phyloP scores from a whole-genome alignment of 2,329 filamentous ascomycete genomes.

The Monascus ruber region DNA sequence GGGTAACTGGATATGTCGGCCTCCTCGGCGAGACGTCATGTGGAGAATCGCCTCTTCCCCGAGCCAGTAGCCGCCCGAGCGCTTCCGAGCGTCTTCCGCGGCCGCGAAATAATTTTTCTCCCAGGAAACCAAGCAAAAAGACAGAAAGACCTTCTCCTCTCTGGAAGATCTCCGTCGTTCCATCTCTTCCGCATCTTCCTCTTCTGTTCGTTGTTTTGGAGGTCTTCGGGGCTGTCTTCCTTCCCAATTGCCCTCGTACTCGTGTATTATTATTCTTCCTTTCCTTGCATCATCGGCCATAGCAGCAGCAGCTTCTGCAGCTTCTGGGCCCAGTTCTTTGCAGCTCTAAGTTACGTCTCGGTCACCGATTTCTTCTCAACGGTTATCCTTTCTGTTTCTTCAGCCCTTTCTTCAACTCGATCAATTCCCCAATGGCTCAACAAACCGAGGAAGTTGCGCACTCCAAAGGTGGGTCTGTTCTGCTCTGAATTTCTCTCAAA shows the following conservation, averaged over 20 bases:
- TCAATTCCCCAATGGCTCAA: conserved; percentile 24
- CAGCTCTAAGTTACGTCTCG: conserved; percentile 2
- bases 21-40: background rate
- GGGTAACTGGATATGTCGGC: background rate
- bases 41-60: conserved; percentile 5
- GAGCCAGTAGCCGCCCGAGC: conserved; percentile 25
- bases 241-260: conserved; percentile 1
- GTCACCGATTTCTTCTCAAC: conserved; percentile 3
- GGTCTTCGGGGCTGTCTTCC: conserved; percentile 2
- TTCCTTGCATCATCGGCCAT: conserved; percentile 3
- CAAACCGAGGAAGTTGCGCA: conserved; percentile 28
- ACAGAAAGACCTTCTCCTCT: conserved; percentile 1
- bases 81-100: conserved; percentile 30
- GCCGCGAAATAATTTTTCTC: conserved; percentile 32
- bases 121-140: background rate
- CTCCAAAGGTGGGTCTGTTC: conserved; percentile 24
- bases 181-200: conserved; percentile 8
- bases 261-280: background rate
- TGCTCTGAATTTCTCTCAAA: conserved; percentile 1
- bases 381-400: conserved; percentile 6
- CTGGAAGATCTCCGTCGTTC: conserved; percentile 6
- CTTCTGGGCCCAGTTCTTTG: no score
- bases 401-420: conserved; percentile 7
- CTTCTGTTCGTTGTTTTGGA: conserved; percentile 5
- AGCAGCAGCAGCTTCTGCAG: no score